phyloP scores from a whole-genome alignment of 116 monocot genomes.

The Posidonia oceanica region DNA sequence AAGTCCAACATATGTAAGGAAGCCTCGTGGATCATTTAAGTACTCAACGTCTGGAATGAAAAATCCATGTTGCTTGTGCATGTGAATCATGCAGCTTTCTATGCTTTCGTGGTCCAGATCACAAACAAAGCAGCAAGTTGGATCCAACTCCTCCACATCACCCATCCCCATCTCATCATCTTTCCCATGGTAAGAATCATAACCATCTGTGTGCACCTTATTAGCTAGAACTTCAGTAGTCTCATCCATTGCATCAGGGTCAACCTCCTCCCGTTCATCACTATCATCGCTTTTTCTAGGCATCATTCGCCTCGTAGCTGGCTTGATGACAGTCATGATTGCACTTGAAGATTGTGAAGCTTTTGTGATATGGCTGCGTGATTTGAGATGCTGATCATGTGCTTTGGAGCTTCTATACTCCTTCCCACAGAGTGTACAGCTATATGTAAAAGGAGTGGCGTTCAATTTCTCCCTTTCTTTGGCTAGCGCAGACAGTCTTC shows the following conservation, averaged over 20 bases:
- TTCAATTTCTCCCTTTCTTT: constrained; percentile 41
- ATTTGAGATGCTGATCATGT: constrained; percentile 79
- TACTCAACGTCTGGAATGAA: constrained; percentile 89
- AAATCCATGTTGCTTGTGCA: constrained; percentile 93
- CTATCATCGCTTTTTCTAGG: constrained; percentile 46
- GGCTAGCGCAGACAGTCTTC: constrained; percentile 58
- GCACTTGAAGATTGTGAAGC: constrained; percentile 49
- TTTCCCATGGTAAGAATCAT: constrained; percentile 15
- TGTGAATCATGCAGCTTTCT: constrained; percentile 77
- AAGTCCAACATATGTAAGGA: constrained; percentile 68
- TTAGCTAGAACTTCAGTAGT: constrained; percentile 16
- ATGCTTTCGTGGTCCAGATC: constrained; percentile 46
- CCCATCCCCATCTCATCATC: constrained; percentile 29
- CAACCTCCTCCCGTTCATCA: constrained; percentile 27
- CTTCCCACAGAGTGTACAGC: constrained; percentile 76
- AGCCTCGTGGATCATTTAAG: constrained; percentile 75
- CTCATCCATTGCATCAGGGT: constrained; percentile 27
- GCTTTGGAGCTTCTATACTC: constrained; percentile 74
- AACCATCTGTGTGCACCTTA: constrained; percentile 24
- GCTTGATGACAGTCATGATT: constrained; percentile 56
- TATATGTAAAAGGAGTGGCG: constrained; percentile 44
- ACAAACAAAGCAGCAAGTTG: constrained; percentile 76
- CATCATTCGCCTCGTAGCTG: constrained; percentile 17
- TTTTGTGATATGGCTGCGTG: constrained; percentile 40
- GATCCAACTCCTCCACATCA: constrained; percentile 54